phyloP scores from a whole-genome alignment of 805 yeast genomes.

The Wickerhamiella galacta region DNA sequence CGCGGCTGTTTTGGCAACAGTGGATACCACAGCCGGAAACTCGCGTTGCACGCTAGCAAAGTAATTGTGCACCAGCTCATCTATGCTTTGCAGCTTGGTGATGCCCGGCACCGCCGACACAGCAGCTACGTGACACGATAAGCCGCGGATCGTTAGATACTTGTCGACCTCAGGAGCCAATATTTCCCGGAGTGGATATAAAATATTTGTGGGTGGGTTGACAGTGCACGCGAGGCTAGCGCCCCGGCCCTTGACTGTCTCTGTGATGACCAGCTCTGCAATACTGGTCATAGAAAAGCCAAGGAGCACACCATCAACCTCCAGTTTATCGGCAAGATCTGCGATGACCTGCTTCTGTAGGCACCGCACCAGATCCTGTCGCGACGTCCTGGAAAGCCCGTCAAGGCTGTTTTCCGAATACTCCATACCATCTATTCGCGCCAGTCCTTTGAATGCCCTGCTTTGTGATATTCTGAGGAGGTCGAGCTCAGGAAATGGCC shows the following conservation, averaged over 20 bases:
- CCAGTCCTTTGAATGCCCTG: conserved; percentile 5
- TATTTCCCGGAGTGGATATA: conserved; percentile 60
- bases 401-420: conserved; percentile 7
- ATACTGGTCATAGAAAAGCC: conserved; percentile 71
- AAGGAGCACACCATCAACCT: conserved; percentile 43
- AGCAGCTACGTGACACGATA: conserved; percentile 23
- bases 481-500: conserved; percentile 11
- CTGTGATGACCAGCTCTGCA: conserved; percentile 62
- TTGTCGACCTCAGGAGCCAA: conserved; percentile 49
- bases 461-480: conserved; percentile 19
- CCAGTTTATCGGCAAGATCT: conserved; percentile 28
- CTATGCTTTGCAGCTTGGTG: conserved; percentile 61
- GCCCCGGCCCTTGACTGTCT: conserved; percentile 81
- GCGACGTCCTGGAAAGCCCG: conserved; percentile 32
- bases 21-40: conserved; percentile 78
- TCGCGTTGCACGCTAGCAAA: conserved; percentile 55
- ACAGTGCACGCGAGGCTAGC: conserved; percentile 34
- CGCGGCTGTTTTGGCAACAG: conserved; percentile 79
- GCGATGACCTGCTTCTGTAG: conserved; percentile 33
- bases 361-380: conserved; percentile 40
- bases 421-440: conserved; percentile 4
- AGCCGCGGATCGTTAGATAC: conserved; percentile 30
- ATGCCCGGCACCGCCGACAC: conserved; percentile 24
- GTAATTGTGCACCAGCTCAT: conserved; percentile 60
- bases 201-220: conserved; percentile 6